A percentile compares a stretch with the other conserved stretches of the same genome.
phyloP scores from a whole-genome alignment of 441 rosid genomes.

The Corymbia citriodora region DNA sequence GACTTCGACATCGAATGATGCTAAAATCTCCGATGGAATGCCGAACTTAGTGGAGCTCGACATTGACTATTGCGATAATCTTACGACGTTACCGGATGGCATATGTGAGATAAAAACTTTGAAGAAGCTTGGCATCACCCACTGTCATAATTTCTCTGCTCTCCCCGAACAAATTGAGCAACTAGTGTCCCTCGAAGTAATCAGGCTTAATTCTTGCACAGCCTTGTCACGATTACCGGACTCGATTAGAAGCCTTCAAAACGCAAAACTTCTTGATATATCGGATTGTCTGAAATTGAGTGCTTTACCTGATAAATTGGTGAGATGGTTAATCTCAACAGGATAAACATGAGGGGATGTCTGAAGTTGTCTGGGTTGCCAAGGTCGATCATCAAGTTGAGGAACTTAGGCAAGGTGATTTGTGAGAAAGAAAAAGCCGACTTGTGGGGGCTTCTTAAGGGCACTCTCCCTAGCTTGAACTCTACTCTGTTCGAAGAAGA shows the following conservation, averaged over 20 bases:
- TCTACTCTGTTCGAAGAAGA: conserved; percentile 23
- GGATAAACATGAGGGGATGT: conserved; percentile 41
- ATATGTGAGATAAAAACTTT: conserved; percentile 29
- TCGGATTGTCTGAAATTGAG: conserved; percentile 37
- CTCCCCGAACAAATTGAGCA: conserved; percentile 43
- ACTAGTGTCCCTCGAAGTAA: background rate
- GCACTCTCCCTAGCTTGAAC: conserved; percentile 5
- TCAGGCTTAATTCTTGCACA: conserved; percentile 49
- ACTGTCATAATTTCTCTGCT: conserved; percentile 38
- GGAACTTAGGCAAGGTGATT: conserved; percentile 22
- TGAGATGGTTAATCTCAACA: conserved; percentile 25
- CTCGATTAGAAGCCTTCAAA: conserved; percentile 23
- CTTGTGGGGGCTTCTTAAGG: conserved; percentile 25
- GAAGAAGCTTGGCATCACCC: conserved; percentile 49
- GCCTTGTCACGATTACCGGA: conserved; percentile 39
- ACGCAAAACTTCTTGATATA: conserved; percentile 32
- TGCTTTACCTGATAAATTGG: conserved; percentile 38
- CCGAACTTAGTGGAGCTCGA: conserved; percentile 53
- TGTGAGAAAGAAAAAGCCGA: conserved; percentile 36
- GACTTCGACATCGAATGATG: conserved; percentile 9
- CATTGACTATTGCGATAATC: conserved; percentile 57
- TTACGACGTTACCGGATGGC: conserved; percentile 33
- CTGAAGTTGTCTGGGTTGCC: conserved; percentile 16
- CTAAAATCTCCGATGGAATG: conserved; percentile 13
- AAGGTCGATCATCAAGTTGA: conserved; percentile 22